Evolutionary conservation across 1,284 basidiomycete genomes (phyloP), one percentile per base, ranked within the genome.

Genomic region (Agaricales sp.): DNA sequence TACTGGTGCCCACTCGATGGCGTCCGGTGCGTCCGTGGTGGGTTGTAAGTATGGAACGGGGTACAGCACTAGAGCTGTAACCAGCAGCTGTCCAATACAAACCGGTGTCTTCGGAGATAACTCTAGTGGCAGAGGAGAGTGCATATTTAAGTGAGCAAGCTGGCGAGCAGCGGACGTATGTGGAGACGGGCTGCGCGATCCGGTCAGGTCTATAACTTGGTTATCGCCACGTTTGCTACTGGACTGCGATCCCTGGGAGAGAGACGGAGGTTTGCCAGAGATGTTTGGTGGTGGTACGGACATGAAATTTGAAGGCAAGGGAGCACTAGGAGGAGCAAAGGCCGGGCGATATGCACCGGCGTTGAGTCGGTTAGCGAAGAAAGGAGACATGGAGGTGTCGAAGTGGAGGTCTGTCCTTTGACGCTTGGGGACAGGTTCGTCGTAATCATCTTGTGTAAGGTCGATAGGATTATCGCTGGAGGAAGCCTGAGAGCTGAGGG

Each of bases 61-160:
- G 64, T 93, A 93, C 4, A 94, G 72, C 49, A 95, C 82, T 44
- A 95, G 76, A 2, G 89, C 91, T 13, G 84, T 87, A 6, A 84
- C 83, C 39, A 75, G 73, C 46, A 96, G 70, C 49, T 89, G 85
- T 2, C 92, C 92, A 51, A 96, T 93, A 63, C 92, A 95, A 44
- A 95, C 78, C 12, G 86, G 83, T 0, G 84, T 86, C 66, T 82
- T 86, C 8, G 80, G 82, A 11, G 82, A 72, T 19, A 87, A 64
- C 48, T 84, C 77, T 8, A 67, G 65, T 12, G 73, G 73, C 3
- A 78, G 61, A 13, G 59, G 54, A 20, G 58, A 54, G 20, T 55
- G 20, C 43, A 46, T 21, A 50, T 50, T 13, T 55, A 52, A 44
- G 52, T 59, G 50, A 53, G 57, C 23, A 54, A 51, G 46, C 12